Percentiles rank a stretch among this genome's conserved stretches.
Evolutionary conservation across 805 yeast species (phyloP).

Genomic region (Cyberlindnera bimundalis): DNA sequence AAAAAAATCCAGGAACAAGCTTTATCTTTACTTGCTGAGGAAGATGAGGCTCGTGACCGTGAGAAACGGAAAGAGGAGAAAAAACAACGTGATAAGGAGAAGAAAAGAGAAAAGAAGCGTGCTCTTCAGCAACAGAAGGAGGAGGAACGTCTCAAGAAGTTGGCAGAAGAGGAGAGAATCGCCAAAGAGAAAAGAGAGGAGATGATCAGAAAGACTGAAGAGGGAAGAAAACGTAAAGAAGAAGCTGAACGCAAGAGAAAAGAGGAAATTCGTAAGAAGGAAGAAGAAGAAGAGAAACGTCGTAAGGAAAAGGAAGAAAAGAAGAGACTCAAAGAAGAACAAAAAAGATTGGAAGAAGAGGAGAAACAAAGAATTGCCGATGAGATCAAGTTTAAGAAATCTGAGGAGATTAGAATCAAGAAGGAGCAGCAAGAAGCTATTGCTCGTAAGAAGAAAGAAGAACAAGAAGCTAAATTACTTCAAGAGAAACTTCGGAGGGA

Average conservation of each 20-base stretch:
- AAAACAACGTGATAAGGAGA: constrained; percentile 54
- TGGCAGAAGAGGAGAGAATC: constrained; percentile 39
- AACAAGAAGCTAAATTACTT: constrained; percentile 4
- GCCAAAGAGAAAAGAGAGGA: constrained; percentile 34
- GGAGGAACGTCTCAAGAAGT: constrained; percentile 45
- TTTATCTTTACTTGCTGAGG: constrained; percentile 56
- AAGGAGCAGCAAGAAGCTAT: constrained; percentile 5
- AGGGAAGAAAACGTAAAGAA: constrained; percentile 37
- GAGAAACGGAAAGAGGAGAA: constrained; percentile 65
- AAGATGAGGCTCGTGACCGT: constrained; percentile 65
- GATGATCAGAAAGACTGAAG: constrained; percentile 40
- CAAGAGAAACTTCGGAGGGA: constrained; percentile 5
- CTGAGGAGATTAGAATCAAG: constrained; percentile 5
- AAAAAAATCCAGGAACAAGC: constrained; percentile 75
- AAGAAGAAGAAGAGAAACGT: constrained; percentile 35
- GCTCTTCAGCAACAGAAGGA: constrained; percentile 54
- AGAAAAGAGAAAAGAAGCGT: constrained; percentile 66
- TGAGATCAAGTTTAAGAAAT: constrained; percentile 24
- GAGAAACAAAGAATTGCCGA: constrained; percentile 33
- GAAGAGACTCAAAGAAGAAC: constrained; percentile 36
- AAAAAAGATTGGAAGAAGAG: constrained; percentile 32
- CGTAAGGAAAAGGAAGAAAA: constrained; percentile 29
- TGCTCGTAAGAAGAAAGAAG: constrained; percentile 3
- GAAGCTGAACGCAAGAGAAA: constrained; percentile 39
- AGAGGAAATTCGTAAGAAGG: constrained; percentile 35